Evolutionary conservation across 2,329 filamentous ascomycete species (phyloP).

Genomic region (Juglanconis oblonga): DNA sequence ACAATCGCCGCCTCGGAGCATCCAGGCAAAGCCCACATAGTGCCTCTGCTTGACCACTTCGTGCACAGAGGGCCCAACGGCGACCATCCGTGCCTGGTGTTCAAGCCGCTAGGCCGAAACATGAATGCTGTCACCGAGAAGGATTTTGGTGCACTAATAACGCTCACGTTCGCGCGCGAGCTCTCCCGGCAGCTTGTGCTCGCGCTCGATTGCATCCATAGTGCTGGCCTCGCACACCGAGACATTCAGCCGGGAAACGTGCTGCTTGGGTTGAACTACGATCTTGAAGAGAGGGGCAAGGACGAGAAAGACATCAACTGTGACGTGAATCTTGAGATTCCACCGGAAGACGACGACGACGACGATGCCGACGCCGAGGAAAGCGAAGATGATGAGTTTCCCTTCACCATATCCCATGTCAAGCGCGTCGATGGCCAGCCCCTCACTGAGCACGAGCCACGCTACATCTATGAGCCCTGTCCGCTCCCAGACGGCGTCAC

Average conservation of each 20-base stretch:
- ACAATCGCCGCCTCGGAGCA: neutral
- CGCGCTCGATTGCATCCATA: neutral
- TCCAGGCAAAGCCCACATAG: neutral
- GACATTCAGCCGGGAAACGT: neutral
- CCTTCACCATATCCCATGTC: neutral
- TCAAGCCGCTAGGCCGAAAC: neutral
- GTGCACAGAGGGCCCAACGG: conserved; percentile 23
- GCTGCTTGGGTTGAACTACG: neutral
- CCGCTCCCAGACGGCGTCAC: neutral
- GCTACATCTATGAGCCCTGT: neutral
- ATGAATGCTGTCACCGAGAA: neutral
- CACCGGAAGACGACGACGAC: neutral
- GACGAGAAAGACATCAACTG: neutral
- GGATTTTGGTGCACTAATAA: neutral
- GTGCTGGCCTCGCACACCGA: neutral
- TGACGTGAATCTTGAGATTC: neutral
- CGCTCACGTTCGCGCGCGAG: neutral
- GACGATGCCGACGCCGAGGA: neutral
- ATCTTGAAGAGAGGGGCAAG: neutral
- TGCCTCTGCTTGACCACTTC: conserved; percentile 18
- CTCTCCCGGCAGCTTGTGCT: neutral
- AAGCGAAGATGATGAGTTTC: neutral
- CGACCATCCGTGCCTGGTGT: conserved; percentile 22
- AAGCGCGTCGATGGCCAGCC: neutral
- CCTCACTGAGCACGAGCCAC: neutral